Evolutionary conservation across 2,329 filamentous ascomycete species (phyloP).

Genomic region (Colletotrichum neosansevieriae): DNA sequence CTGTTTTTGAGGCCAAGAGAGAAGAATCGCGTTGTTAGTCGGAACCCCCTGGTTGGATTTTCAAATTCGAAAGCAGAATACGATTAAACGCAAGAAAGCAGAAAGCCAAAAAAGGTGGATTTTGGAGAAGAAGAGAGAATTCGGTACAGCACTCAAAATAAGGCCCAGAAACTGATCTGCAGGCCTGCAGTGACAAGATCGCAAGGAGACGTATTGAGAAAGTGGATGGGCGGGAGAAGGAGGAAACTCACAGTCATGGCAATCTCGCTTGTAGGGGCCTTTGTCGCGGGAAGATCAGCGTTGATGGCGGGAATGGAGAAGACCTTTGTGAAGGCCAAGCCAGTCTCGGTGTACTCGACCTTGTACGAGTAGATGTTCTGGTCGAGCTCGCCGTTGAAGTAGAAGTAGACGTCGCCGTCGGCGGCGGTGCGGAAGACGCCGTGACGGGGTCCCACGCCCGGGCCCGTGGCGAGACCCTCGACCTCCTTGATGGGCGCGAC

Average conservation of each 20-base stretch:
- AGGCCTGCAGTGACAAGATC: conserved; percentile 1
- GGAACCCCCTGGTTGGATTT: neutral
- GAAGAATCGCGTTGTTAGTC: conserved; percentile 6
- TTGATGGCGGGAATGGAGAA: conserved; percentile 39
- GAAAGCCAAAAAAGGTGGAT: neutral
- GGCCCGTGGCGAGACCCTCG: conserved; percentile 36
- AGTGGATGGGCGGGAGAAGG: neutral
- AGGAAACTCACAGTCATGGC: conserved; percentile 40
- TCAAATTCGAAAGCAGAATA: conserved; percentile 24
- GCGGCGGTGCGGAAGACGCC: conserved; percentile 41
- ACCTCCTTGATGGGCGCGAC: conserved; percentile 40
- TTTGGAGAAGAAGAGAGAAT: neutral
- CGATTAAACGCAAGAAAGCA: neutral
- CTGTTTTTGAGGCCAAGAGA: neutral
- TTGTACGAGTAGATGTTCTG: conserved; percentile 43
- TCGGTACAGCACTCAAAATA: conserved; percentile 5
- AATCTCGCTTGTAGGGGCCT: conserved; percentile 42
- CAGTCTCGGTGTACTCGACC: conserved; percentile 40
- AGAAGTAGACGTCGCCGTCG: conserved; percentile 41
- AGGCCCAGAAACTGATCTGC: conserved; percentile 25
- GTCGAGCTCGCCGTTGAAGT: conserved; percentile 43
- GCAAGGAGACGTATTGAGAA: neutral
- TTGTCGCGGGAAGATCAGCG: conserved; percentile 36
- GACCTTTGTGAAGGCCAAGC: conserved; percentile 42
- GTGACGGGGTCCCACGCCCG: conserved; percentile 41